A percentile compares a stretch with the other conserved stretches of the same genome.
Evolutionary conservation across 352 stramenopile genomes (phyloP).

Genomic region (Phytophthora rubi): DNA sequence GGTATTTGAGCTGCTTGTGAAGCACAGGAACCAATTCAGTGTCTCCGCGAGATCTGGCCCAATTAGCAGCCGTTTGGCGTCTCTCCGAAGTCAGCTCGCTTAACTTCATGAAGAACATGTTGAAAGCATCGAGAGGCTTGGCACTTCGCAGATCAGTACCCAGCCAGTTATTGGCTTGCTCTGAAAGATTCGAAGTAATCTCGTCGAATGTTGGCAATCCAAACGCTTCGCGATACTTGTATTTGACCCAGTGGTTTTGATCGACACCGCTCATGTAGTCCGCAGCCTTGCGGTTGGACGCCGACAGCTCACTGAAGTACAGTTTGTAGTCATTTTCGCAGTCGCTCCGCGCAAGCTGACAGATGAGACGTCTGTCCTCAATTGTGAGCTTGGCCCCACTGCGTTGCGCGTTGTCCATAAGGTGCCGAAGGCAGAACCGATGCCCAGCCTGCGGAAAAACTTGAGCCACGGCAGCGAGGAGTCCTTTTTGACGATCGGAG

Average conservation of each 20-base stretch:
- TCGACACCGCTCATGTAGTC: conserved; percentile 18
- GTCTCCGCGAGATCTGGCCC: neutral
- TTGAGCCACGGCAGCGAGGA: neutral
- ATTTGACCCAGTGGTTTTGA: conserved; percentile 28
- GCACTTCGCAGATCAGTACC: conserved; percentile 9
- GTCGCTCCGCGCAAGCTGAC: conserved; percentile 2
- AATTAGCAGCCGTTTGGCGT: neutral
- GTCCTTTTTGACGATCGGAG: conserved; percentile 5
- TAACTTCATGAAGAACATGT: conserved; percentile 3
- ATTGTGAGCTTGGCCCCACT: neutral
- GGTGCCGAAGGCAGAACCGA: conserved; percentile 15
- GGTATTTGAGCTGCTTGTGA: neutral
- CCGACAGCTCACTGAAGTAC: neutral
- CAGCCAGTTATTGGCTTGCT: conserved; percentile 32
- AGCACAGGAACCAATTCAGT: neutral
- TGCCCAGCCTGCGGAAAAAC: conserved; percentile 3
- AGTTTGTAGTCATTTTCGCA: conserved; percentile 15
- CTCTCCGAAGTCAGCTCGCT: conserved; percentile 1
- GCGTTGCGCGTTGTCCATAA: conserved; percentile 6
- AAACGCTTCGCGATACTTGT: conserved; percentile 15
- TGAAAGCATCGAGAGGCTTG: conserved; percentile 12
- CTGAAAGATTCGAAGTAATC: conserved; percentile 21
- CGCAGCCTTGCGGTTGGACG: neutral
- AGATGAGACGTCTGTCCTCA: conserved; percentile 1
- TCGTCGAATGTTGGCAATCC: conserved; percentile 20